Evolutionary conservation across 352 stramenopile species (phyloP).

Genomic region (Globisporangium alternatum): DNA sequence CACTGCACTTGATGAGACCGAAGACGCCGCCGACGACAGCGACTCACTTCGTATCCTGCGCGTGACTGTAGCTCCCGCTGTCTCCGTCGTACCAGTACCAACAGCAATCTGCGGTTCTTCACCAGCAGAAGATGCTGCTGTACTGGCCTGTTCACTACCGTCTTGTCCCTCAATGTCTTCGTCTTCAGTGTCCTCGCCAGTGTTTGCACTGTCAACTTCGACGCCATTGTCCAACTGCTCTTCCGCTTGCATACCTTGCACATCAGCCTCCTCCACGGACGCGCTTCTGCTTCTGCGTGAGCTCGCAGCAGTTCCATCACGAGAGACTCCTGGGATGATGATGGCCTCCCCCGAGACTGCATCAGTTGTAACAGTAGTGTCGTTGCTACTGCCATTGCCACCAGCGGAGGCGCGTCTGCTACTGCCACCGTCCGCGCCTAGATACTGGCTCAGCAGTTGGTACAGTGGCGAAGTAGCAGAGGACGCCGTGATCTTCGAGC

Average conservation of each 20-base stretch:
- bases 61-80: not conserved
- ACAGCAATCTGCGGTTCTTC: not conserved
- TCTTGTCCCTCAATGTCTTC: not conserved
- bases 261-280: not conserved
- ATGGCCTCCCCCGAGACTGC: not conserved
- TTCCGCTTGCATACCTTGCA: not conserved
- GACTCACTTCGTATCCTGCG: not conserved
- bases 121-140: not conserved
- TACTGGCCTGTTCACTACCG: not conserved
- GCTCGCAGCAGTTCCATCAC: not conserved
- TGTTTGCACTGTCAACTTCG: not conserved
- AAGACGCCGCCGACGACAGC: not conserved
- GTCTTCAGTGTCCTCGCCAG: not conserved
- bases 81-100: not conserved
- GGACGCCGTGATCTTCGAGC: not conserved
- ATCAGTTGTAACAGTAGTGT: not conserved
- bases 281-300: not conserved
- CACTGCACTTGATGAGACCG: not conserved
- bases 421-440: not conserved
- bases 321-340: not conserved
- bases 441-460: slow-evolving; percentile 3
- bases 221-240: not conserved
- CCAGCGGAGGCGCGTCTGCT: not conserved
- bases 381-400: not conserved
- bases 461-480: not conserved